phyloP scores from a whole-genome alignment of 2,329 filamentous ascomycete genomes.

The Colletotrichum sp. region DNA sequence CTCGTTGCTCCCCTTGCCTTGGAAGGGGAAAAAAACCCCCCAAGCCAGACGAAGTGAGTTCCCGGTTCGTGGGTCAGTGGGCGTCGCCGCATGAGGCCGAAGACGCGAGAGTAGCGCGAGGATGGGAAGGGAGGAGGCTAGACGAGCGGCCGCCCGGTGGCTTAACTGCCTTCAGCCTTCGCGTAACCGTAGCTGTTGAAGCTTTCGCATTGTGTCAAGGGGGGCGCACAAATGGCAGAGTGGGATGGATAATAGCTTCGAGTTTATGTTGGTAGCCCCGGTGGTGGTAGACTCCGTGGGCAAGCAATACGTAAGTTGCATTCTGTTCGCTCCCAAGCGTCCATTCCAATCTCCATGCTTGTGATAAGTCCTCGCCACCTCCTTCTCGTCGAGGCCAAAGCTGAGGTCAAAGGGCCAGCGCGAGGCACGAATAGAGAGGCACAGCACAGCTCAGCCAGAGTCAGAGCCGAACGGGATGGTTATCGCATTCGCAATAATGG shows the following conservation, averaged over 20 bases:
- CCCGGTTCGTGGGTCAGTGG: slow-evolving; percentile 4
- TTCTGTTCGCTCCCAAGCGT: neutral
- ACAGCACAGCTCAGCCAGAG: neutral
- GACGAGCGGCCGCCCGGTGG: slow-evolving; percentile 12
- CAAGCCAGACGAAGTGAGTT: neutral
- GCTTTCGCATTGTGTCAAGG: neutral
- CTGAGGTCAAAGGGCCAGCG: neutral
- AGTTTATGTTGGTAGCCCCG: neutral
- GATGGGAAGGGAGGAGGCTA: neutral
- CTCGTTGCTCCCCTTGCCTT: neutral
- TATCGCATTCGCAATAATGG: neutral
- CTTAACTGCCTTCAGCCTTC: slow-evolving; percentile 12
- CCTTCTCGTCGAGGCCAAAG: neutral
- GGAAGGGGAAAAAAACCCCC: neutral
- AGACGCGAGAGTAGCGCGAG: slow-evolving; percentile 11
- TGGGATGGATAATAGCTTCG: neutral
- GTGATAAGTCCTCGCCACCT: neutral
- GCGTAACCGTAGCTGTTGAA: neutral
- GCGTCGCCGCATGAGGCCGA: slow-evolving; percentile 14
- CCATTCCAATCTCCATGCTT: neutral
- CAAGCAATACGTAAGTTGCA: neutral
- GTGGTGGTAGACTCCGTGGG: neutral
- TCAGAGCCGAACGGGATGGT: neutral
- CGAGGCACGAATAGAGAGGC: neutral
- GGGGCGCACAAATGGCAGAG: neutral